A percentile compares a stretch with the other conserved stretches of the same genome.
These are phyloP conservation scores for Logfia minima DNA, from an alignment of 129 eudicot genomes.

Conservation along the genomic window DNA sequence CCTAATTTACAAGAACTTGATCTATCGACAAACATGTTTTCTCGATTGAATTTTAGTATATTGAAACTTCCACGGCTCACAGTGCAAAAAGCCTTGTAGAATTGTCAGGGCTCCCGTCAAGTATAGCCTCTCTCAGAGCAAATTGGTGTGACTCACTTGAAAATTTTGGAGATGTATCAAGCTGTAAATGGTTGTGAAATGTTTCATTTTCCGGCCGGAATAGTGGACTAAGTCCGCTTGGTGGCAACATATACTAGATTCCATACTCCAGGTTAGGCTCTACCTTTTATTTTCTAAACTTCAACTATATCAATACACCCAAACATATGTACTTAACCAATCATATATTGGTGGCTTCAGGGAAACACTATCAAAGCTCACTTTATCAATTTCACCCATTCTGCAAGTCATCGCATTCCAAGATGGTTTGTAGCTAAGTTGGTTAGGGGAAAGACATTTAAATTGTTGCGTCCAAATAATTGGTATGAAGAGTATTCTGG, in stretches of 20 bases:
- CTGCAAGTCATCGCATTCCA: background rate
- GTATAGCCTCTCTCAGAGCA: slow-evolving; percentile 12
- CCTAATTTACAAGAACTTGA: slow-evolving; percentile 18
- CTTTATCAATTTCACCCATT: slow-evolving; percentile 13
- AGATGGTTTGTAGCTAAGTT: background rate
- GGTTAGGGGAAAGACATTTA: background rate
- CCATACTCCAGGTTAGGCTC: slow-evolving; percentile 3
- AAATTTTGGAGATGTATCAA: background rate
- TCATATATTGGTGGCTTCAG: background rate
- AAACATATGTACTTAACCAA: background rate
- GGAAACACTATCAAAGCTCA: slow-evolving; percentile 23
- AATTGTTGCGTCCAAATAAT: slow-evolving; percentile 1
- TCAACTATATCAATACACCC: background rate
- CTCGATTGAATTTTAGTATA: background rate
- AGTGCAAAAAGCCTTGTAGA: slow-evolving; percentile 11
- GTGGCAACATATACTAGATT: background rate
- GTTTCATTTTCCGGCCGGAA: background rate
- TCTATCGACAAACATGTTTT: background rate
- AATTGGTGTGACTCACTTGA: slow-evolving; percentile 1
- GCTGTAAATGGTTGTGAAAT: slow-evolving; percentile 24
- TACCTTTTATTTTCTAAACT: background rate
- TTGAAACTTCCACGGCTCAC: slow-evolving; percentile 21
- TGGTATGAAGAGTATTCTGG: slow-evolving; percentile 10
- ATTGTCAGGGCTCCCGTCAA: slow-evolving; percentile 16
- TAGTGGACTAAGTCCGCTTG: background rate